Conservation (phyloP, 2,329 filamentous ascomycete species). For the Cordyceps militaris region DNA sequence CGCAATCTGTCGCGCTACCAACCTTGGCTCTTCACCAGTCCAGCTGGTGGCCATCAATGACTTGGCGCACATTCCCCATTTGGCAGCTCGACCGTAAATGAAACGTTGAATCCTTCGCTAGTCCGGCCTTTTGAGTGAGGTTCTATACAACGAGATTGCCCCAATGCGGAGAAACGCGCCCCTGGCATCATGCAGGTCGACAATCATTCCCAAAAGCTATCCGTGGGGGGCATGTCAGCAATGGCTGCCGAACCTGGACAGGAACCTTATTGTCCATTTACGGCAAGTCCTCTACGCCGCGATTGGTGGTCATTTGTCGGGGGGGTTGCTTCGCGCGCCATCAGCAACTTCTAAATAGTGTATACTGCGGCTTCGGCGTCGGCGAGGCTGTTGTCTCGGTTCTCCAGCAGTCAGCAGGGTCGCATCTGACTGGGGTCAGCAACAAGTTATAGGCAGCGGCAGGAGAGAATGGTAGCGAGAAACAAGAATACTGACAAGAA, state of each 20-base stretch:
- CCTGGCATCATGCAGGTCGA: background rate
- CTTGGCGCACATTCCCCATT: constrained; percentile 1
- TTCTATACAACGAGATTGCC: background rate
- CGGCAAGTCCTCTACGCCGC: no score
- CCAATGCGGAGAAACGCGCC: background rate
- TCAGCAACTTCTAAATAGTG: no score
- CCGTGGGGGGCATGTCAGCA: no score
- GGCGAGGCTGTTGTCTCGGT: background rate
- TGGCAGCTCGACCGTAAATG: background rate
- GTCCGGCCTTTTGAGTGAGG: background rate
- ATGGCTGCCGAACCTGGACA: no score
- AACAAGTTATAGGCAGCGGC: background rate
- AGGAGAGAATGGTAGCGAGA: background rate
- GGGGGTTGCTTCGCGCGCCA: no score
- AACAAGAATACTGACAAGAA: no score
- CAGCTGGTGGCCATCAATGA: background rate
- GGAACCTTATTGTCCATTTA: no score
- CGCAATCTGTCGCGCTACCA: background rate
- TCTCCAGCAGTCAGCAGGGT: background rate
- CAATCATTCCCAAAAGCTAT: no score
- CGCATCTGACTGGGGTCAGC: background rate
- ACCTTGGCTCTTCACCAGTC: no score
- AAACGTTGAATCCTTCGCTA: constrained; percentile 3
- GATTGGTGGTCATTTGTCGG: no score
- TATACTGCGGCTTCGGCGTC: background rate